Evolutionary conservation across 2,329 filamentous ascomycete genomes (phyloP), one percentile per base, ranked within the genome.

Genomic region (Diplodia seriata): DNA sequence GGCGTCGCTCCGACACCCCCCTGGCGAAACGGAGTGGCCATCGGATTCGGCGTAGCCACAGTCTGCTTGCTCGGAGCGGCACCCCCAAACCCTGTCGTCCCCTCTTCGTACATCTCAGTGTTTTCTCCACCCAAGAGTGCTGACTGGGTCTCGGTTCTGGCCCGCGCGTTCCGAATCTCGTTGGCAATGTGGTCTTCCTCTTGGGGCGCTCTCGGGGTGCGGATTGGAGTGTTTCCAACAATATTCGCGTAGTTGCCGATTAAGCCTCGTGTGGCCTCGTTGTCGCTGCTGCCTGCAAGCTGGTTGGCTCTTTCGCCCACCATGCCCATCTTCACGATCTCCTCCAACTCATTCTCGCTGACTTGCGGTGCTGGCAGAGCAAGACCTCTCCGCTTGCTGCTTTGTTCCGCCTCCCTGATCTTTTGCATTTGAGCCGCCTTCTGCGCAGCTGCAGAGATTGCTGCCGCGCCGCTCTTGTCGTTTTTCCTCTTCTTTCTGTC

Each of bases 321-420:
- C 86, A 97, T 91, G 54, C 95, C 94, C 93, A 98, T 97, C 83
- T 99, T 99, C 71, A 99, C 93, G 75, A 99, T 98, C 72, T 97
- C 94, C 76, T 99, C 95, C 69, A 99, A 84, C 80, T 99, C 95
- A 53, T 89, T 86, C 75, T 99, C 95, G 78, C 92, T 90, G 73
- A 99, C 93, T 80, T 99, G 95, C 9, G 95, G 95, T 29, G 91
- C 84, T 9, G 95, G 95, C 31, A 99, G 83, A 55, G 90, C 89
- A n/a, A 99, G 84, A 7, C 90, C 83, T 68, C 93, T 88, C 68
- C 95, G 88, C 81, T 97, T 98, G 83, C 93, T 97, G 81, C 92
- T 96, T 80, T 97, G 94, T 79, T 99, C 95, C 1, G 95, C 95
- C 81, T 99, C 95, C 33, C 95, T 88, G 68, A 99, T 91, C 77